Conservation (phyloP, 1,284 basidiomycete genomes). For the Puccinia hordei region DNA sequence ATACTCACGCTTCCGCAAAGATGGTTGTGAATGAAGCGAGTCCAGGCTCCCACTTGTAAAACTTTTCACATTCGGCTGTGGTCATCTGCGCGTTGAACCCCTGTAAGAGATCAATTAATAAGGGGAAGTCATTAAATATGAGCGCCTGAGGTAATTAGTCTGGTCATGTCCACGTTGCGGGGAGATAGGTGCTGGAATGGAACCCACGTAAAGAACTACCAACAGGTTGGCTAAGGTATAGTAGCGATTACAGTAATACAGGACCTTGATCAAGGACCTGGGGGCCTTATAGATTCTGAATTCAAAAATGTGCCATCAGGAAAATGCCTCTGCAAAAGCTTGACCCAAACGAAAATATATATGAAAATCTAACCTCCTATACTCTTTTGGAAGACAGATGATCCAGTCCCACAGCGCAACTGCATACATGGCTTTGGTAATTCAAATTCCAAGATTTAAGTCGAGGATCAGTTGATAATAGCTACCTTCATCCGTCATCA, state of each 20-base stretch:
- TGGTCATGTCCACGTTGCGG: too few species aligned
- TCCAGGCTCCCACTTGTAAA: slow-evolving; percentile 51
- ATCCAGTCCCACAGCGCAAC: slow-evolving; percentile 50
- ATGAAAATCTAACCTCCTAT: slow-evolving; percentile 35
- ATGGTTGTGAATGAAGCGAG: slow-evolving; percentile 46
- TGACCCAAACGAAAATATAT: not conserved
- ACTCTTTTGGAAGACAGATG: slow-evolving; percentile 46
- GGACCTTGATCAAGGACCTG: slow-evolving; percentile 40
- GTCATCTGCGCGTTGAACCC: slow-evolving; percentile 50
- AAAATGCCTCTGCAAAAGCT: not conserved
- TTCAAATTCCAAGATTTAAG: not conserved
- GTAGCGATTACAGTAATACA: slow-evolving; percentile 49
- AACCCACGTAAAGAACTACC: slow-evolving; percentile 46
- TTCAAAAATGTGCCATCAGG: not conserved
- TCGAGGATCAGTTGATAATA: not conserved
- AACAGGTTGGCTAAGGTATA: slow-evolving; percentile 48
- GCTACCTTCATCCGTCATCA: not conserved
- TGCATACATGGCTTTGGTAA: slow-evolving; percentile 40
- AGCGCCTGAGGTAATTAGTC: too few species aligned
- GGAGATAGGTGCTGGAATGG: not conserved
- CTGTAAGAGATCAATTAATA: slow-evolving; percentile 29
- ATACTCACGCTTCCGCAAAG: slow-evolving; percentile 48
- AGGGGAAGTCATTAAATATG: too few species aligned
- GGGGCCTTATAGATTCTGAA: slow-evolving; percentile 49
- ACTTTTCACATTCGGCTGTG: slow-evolving; percentile 8